Conservation (phyloP, 805 yeast genomes). For the Lipomyces chichibuensis region DNA sequence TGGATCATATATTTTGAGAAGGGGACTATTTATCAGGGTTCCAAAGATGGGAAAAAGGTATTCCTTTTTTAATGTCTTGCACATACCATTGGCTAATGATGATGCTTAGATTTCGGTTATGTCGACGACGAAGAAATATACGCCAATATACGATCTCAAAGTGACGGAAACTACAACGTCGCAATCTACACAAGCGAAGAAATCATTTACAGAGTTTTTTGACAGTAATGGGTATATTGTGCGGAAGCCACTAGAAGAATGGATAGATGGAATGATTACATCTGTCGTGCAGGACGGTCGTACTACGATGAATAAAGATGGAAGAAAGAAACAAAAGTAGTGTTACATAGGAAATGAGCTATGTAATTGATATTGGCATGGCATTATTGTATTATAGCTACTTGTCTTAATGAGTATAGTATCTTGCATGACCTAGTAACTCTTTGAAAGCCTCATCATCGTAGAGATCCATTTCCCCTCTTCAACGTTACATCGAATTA, state of each 20-base stretch:
- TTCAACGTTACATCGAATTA: no score
- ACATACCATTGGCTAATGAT: not conserved
- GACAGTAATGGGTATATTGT: slow-evolving; percentile 30
- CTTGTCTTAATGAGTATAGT: no score
- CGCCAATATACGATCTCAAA: slow-evolving; percentile 30
- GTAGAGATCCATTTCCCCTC: no score
- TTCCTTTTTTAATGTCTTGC: not conserved
- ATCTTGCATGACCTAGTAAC: no score
- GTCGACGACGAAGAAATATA: slow-evolving; percentile 19
- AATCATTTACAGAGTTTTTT: slow-evolving; percentile 27
- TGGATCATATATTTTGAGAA: slow-evolving; percentile 41
- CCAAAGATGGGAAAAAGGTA: slow-evolving; percentile 33
- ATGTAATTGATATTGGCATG: no score
- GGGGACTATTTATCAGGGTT: slow-evolving; percentile 41
- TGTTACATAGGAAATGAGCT: no score
- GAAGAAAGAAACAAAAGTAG: no score
- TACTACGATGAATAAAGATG: not conserved
- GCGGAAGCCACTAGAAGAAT: slow-evolving; percentile 19
- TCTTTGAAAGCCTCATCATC: no score
- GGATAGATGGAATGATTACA: slow-evolving; percentile 19
- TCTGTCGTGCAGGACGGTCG: not conserved
- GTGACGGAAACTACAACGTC: slow-evolving; percentile 7
- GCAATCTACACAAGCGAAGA: slow-evolving; percentile 13
- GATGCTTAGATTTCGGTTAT: slow-evolving; percentile 23
- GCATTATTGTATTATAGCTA: no score